Base-by-base conservation (phyloP, 2,329 filamentous ascomycete species). In the Arthrobotrys iridis region DNA sequence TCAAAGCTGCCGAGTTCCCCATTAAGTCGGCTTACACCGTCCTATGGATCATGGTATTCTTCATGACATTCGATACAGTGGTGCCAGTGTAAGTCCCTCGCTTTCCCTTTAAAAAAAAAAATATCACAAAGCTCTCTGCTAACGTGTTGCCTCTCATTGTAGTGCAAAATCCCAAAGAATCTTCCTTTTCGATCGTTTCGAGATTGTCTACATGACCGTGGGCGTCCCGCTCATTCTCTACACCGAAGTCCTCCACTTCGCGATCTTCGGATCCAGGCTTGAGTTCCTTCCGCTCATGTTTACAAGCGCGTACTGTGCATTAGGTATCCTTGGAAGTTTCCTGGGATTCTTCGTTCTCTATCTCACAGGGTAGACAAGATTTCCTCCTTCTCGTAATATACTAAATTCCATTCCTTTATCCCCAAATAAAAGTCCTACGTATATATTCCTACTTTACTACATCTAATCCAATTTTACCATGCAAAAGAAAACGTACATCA, bases 261-360 rank as follows among this genome's bases (percentile, higher is more conserved):
- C 94, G n/a, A 83, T 96, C 3, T 97, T 97, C 83, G 93, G 93
- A 0, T 87, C 88, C 80, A 88, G 85, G 77, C 92, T 91, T 79
- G 93, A 97, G 83, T 99, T 98, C 82, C 83, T 99, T 64, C 95
- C 95, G 24, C 84, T 98, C 79, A 98, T 99, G 94, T 95, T 98
- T 81, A 97, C 90, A 78, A 98, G 94, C 84, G 91, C 92, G 10
- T 99, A 98, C 82, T 92, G 91, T 33, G 95, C 95, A 3, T 85
- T 98, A 70, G 95, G 95, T n/a, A 93, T 98, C 0, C 89, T 97
- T 15, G 93, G 93, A 2, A 98, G 95, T 83, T 98, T 94, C 94
- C 80, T 97, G 41, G 93, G 95, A 7, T 97, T 97, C 81, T 88
- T 93, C 84, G 91, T 96, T 30, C 93, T 98, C 58, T 98, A 94